A percentile compares a stretch with the other conserved stretches of the same genome.
phyloP scores from a whole-genome alignment of 179 eudicot genomes.

The Gypsophila paniculata region DNA sequence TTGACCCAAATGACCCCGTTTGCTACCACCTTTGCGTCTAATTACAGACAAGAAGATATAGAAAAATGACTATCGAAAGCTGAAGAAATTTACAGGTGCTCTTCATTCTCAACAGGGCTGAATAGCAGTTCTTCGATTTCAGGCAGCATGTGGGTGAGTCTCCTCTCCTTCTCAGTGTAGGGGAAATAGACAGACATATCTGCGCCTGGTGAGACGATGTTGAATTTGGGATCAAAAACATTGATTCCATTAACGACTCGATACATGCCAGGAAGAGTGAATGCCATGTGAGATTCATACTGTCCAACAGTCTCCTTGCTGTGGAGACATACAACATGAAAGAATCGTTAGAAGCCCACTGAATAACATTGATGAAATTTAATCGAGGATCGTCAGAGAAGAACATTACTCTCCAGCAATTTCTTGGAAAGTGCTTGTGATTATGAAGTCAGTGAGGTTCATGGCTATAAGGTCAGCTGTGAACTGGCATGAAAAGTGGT shows the following conservation, averaged over 20 bases:
- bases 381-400: background rate
- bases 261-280: conserved; percentile 71
- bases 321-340: conserved; percentile 10
- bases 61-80: background rate
- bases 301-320: conserved; percentile 84
- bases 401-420: conserved; percentile 77
- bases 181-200: conserved; percentile 72
- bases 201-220: conserved; percentile 88
- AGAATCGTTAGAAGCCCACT: background rate
- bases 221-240: conserved; percentile 67
- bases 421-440: conserved; percentile 93
- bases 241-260: conserved; percentile 59
- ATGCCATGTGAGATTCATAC: conserved; percentile 63
- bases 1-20: too few species aligned
- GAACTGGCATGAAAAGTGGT: conserved; percentile 79
- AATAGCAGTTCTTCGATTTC: conserved; percentile 70
- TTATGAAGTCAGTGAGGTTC: conserved; percentile 86
- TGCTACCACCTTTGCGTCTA: too few species aligned
- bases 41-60: background rate
- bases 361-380: background rate
- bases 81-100: conserved; percentile 50
- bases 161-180: conserved; percentile 53
- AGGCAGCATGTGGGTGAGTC: conserved; percentile 53
- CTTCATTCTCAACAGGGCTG: conserved; percentile 64
- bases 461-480: conserved; percentile 90